Evolutionary conservation across 306 rosid species (phyloP).

Genomic region (Betula pendula): DNA sequence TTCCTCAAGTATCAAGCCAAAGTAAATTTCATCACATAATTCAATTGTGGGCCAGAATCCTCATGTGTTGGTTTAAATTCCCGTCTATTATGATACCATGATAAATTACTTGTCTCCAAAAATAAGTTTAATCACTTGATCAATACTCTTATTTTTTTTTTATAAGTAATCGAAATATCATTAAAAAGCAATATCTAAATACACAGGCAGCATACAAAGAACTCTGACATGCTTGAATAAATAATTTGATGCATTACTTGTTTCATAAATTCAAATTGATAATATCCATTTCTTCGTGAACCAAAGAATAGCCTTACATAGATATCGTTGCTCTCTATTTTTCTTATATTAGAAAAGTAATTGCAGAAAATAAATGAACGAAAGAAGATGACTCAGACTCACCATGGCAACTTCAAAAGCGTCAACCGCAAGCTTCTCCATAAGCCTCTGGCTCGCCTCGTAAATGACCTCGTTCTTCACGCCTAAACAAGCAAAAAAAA

Average conservation of each 20-base stretch:
- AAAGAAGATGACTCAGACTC: constrained; percentile 29
- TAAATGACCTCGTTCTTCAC: constrained; percentile 61
- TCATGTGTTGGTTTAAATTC: too few species aligned
- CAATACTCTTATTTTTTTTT: too few species aligned
- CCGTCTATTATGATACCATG: too few species aligned
- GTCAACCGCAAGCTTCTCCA: constrained; percentile 85
- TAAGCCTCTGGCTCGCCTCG: constrained; percentile 52
- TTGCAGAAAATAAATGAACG: background rate
- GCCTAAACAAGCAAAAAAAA: constrained; percentile 36
- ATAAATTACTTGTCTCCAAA: too few species aligned
- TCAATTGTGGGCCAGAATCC: too few species aligned
- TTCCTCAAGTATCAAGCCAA: too few species aligned
- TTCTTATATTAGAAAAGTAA: background rate
- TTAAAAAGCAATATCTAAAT: too few species aligned
- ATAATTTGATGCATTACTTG: background rate
- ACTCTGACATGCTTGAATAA: too few species aligned
- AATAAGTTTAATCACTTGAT: too few species aligned
- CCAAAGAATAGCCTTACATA: background rate
- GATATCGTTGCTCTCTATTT: background rate
- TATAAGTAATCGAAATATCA: too few species aligned
- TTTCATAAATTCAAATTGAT: background rate
- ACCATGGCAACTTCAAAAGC: constrained; percentile 74
- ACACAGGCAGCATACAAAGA: too few species aligned
- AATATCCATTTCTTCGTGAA: background rate
- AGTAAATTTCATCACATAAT: too few species aligned